These are phyloP conservation scores for Aquilaria yunnanensis DNA, from an alignment of 345 rosid species.

Conservation along the genomic window DNA sequence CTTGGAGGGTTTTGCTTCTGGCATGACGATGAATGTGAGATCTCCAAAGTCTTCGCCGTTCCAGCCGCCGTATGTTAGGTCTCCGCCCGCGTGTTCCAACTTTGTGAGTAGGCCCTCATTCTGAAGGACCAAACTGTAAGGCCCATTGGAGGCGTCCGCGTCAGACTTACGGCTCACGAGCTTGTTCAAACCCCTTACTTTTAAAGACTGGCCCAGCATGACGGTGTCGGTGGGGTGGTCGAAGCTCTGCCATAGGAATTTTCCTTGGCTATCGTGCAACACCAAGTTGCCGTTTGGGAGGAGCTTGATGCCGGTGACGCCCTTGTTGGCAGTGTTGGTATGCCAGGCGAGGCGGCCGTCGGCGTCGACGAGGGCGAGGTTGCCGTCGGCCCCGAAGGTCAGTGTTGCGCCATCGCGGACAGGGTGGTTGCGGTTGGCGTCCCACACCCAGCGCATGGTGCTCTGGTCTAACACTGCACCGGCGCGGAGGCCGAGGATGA, in stretches of 20 bases:
- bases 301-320: conserved; percentile 27
- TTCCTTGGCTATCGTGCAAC: conserved; percentile 33
- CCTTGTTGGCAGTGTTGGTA: conserved; percentile 27
- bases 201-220: conserved; percentile 50
- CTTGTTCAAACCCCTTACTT: conserved; percentile 21
- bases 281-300: conserved; percentile 66
- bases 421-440: conserved; percentile 26
- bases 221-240: conserved; percentile 61
- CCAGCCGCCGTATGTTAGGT: conserved; percentile 15
- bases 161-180: conserved; percentile 48
- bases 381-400: conserved; percentile 23
- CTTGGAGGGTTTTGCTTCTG: background rate
- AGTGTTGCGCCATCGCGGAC: conserved; percentile 27
- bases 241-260: conserved; percentile 58
- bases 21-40: conserved; percentile 1
- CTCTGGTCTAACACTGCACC: conserved; percentile 13
- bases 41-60: conserved; percentile 1
- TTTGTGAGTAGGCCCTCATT: conserved; percentile 16
- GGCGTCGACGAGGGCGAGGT: conserved; percentile 24
- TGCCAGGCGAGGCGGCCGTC: conserved; percentile 28
- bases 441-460: conserved; percentile 27
- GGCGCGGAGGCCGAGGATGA: conserved; percentile 18
- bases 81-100: too few relatives aligned
- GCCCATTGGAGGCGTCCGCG: conserved; percentile 28
- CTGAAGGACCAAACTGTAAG: conserved; percentile 53